phyloP scores from a whole-genome alignment of 208 protist genomes.

The Leptomonas seymouri region DNA sequence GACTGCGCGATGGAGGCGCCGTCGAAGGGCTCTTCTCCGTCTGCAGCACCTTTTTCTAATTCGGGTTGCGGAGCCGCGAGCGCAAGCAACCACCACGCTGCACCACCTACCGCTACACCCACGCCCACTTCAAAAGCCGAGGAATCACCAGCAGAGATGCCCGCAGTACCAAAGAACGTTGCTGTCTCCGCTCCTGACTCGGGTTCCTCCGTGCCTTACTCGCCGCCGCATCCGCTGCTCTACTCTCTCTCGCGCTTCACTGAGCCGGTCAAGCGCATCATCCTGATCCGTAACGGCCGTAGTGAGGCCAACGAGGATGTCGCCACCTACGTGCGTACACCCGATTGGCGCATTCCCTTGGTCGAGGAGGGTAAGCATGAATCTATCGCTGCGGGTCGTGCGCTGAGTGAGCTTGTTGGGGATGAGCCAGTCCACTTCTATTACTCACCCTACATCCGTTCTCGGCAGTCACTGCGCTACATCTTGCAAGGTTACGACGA shows the following conservation, averaged over 20 bases:
- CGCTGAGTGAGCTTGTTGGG: slow-evolving; percentile 73
- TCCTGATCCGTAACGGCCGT: slow-evolving; percentile 84
- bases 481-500: slow-evolving; percentile 81
- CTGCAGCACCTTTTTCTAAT: too few species aligned
- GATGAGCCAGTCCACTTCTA: slow-evolving; percentile 89
- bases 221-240: slow-evolving; percentile 20
- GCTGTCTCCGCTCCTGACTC: background rate
- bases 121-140: background rate
- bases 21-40: too few species aligned
- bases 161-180: background rate
- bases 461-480: slow-evolving; percentile 75
- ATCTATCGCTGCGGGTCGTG: slow-evolving; percentile 60
- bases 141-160: background rate
- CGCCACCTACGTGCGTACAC: slow-evolving; percentile 65
- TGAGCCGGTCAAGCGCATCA: slow-evolving; percentile 90
- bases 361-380: slow-evolving; percentile 72
- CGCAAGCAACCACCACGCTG: too few species aligned
- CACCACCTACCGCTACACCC: too few species aligned
- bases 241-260: slow-evolving; percentile 42
- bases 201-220: background rate
- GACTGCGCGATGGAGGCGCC: too few species aligned
- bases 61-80: too few species aligned
- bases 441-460: slow-evolving; percentile 90
- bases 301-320: slow-evolving; percentile 81
- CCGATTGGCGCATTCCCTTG: slow-evolving; percentile 92